These are phyloP conservation scores for Aspergillus bertholletiae DNA, from an alignment of 495 filamentous ascomycete species.

Conservation along the genomic window DNA sequence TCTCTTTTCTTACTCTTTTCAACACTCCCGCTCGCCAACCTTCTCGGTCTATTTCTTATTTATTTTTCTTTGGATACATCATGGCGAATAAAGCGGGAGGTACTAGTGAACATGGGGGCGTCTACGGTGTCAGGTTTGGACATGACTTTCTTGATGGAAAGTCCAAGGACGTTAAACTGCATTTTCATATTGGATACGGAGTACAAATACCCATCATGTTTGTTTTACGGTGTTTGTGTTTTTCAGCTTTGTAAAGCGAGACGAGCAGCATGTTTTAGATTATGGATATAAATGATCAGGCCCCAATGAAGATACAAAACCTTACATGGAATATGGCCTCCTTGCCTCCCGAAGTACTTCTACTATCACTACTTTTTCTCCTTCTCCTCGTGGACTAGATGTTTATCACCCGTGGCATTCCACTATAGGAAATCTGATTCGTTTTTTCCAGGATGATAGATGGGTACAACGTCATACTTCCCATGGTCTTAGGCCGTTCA, in stretches of 20 bases:
- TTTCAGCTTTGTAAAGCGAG: conserved; percentile 24
- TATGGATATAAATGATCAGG: conserved; percentile 20
- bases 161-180: neutral
- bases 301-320: conserved; percentile 7
- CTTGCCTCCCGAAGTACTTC: too few relatives aligned
- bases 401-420: too few relatives aligned
- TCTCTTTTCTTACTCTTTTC: conserved; percentile 12
- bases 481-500: too few relatives aligned
- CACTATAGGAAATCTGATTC: too few relatives aligned
- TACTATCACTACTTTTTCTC: too few relatives aligned
- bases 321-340: neutral
- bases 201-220: conserved; percentile 37
- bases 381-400: too few relatives aligned
- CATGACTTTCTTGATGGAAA: conserved; percentile 3
- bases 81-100: conserved; percentile 11
- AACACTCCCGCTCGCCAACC: conserved; percentile 8
- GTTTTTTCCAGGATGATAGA: too few relatives aligned
- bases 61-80: conserved; percentile 10
- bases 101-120: conserved; percentile 10
- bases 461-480: too few relatives aligned
- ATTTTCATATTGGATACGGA: conserved; percentile 17
- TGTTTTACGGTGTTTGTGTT: conserved; percentile 28
- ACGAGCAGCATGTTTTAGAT: conserved; percentile 21
- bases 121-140: conserved; percentile 11
- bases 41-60: conserved; percentile 3